Conservation (phyloP, 2,329 filamentous ascomycete genomes). For the Harringtonia lauricola region DNA sequence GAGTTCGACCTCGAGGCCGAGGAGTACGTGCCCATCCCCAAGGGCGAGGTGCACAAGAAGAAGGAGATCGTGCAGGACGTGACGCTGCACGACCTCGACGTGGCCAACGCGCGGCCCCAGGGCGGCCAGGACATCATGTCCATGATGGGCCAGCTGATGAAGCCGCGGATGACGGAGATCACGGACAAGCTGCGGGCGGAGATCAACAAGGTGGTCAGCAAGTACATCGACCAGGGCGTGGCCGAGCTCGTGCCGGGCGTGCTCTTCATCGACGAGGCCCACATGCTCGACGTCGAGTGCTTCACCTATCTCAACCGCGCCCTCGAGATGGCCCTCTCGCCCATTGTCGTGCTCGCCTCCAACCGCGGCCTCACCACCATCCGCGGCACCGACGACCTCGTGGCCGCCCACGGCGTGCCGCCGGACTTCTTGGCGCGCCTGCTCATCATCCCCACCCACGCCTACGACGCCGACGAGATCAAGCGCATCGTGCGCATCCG, state of each 20-base stretch:
- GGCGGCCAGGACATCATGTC: constrained; percentile 99
- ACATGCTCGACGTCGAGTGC: constrained; percentile 99
- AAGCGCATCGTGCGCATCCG: constrained; percentile 83
- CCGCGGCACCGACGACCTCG: constrained; percentile 70
- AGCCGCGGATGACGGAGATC: constrained; percentile 98
- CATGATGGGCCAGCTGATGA: constrained; percentile 99
- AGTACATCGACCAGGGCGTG: constrained; percentile 97
- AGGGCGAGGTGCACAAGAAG: constrained; percentile 99
- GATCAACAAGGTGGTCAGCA: constrained; percentile 99
- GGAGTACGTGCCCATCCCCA: constrained; percentile 97
- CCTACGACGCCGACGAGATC: constrained; percentile 82
- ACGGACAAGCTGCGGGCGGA: constrained; percentile 92
- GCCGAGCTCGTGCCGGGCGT: constrained; percentile 97
- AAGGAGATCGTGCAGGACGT: constrained; percentile 99
- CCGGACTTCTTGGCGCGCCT: constrained; percentile 87
- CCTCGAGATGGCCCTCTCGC: constrained; percentile 88
- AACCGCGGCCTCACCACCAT: constrained; percentile 93
- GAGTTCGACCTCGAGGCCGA: constrained; percentile 98
- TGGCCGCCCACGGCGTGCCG: constrained; percentile 86
- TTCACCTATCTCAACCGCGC: constrained; percentile 98
- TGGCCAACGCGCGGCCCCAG: constrained; percentile 89
- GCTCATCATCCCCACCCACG: constrained; percentile 89
- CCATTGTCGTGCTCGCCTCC: constrained; percentile 93
- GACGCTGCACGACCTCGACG: constrained; percentile 89
- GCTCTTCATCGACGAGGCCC: constrained; percentile 97